Conservation (phyloP, 176 grass and related monocot species). For the Luzula sylvatica region DNA sequence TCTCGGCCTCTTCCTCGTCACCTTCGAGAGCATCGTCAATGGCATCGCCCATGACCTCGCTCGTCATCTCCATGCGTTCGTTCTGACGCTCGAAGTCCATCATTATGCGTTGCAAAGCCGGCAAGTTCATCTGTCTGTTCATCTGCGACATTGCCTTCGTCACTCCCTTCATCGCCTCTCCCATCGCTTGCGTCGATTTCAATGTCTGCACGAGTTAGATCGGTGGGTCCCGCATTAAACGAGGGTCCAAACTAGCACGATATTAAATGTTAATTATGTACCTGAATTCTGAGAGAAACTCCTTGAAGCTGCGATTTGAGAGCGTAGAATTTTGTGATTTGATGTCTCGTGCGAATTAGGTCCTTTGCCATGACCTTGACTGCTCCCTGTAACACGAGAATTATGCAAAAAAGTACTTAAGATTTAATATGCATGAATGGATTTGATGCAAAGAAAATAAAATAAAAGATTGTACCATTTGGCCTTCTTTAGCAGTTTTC, state of each 20-base stretch:
- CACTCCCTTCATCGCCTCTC: slow-evolving; percentile 75
- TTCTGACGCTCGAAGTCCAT: slow-evolving; percentile 71
- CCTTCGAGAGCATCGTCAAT: slow-evolving; percentile 64
- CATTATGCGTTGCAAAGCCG: slow-evolving; percentile 59
- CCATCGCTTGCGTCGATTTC: slow-evolving; percentile 77
- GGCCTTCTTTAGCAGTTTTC: slow-evolving; percentile 75
- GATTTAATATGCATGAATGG: slow-evolving; percentile 4
- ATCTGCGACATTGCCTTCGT: slow-evolving; percentile 76
- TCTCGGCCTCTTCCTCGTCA: slow-evolving; percentile 66
- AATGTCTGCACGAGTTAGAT: too few species aligned
- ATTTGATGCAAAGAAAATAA: neutral
- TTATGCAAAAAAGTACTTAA: slow-evolving; percentile 2
- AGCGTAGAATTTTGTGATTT: slow-evolving; percentile 80
- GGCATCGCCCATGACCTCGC: slow-evolving; percentile 63
- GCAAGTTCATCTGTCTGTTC: slow-evolving; percentile 65
- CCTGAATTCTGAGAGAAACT: slow-evolving; percentile 73
- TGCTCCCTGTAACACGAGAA: slow-evolving; percentile 30
- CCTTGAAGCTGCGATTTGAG: slow-evolving; percentile 77
- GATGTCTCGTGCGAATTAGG: slow-evolving; percentile 70
- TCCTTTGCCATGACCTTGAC: slow-evolving; percentile 82
- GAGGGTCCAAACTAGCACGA: too few species aligned
- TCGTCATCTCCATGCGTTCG: slow-evolving; percentile 77
- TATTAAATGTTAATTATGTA: slow-evolving; percentile 7
- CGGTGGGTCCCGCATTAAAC: too few species aligned
- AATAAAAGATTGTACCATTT: slow-evolving; percentile 43